phyloP scores from a whole-genome alignment of 257 asterid genomes.

The Przewalskia tangutica region DNA sequence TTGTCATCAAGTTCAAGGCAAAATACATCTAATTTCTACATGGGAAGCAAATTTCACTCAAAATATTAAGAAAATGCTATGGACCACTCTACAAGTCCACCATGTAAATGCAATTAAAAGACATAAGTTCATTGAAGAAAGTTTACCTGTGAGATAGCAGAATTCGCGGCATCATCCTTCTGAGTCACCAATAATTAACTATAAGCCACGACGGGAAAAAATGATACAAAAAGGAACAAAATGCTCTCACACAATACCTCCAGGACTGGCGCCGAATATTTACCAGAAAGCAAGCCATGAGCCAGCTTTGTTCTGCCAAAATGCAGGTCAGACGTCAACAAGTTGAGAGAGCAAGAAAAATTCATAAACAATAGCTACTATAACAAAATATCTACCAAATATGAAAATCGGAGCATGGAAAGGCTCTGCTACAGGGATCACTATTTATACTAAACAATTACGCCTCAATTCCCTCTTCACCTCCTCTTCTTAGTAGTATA shows the following conservation, averaged over 20 bases:
- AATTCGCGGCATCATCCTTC: conserved; percentile 37
- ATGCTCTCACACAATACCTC: conserved; percentile 36
- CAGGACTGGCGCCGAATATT: conserved; percentile 60
- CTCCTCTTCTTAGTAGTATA: too few species aligned
- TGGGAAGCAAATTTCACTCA: neutral
- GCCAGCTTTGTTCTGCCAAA: conserved; percentile 76
- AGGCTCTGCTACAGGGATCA: neutral
- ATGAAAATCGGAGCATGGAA: neutral
- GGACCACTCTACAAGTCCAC: neutral
- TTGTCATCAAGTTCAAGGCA: neutral
- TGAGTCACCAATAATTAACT: conserved; percentile 14
- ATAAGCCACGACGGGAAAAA: neutral
- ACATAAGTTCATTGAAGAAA: neutral
- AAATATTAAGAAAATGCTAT: neutral
- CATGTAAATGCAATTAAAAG: neutral
- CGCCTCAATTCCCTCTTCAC: neutral
- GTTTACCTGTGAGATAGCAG: conserved; percentile 3
- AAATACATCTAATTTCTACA: neutral
- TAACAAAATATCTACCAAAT: neutral
- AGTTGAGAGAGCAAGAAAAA: neutral
- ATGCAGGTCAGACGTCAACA: conserved; percentile 9
- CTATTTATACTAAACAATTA: neutral
- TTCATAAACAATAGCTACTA: neutral
- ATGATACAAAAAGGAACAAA: neutral
- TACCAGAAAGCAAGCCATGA: conserved; percentile 95